These are phyloP conservation scores for Balansia obtecta DNA, from an alignment of 2,329 filamentous ascomycete genomes.

Conservation along the genomic window DNA sequence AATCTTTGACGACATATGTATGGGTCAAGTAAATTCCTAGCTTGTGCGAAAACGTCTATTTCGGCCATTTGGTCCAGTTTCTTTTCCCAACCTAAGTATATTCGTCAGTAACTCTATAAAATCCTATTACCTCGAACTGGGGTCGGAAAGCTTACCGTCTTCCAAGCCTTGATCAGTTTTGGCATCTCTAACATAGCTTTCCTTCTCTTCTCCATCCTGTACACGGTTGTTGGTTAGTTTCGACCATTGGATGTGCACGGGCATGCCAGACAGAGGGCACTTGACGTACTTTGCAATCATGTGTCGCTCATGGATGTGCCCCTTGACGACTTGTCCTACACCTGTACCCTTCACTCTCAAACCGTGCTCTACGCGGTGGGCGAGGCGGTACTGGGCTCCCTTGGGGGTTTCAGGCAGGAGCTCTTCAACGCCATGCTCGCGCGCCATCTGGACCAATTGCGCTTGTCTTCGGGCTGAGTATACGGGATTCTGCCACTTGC, in stretches of 20 bases:
- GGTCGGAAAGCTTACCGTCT: conserved; percentile 52
- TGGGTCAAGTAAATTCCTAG: background rate
- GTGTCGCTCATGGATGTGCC: conserved; percentile 82
- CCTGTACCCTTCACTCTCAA: conserved; percentile 85
- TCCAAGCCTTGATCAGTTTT: conserved; percentile 82
- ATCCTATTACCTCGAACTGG: background rate
- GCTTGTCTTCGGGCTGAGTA: conserved; percentile 82
- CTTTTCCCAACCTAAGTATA: conserved; percentile 35
- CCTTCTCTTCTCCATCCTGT: conserved; percentile 73
- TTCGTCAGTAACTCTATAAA: conserved; percentile 18
- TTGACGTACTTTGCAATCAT: conserved; percentile 56
- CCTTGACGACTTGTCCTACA: conserved; percentile 87
- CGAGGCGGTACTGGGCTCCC: conserved; percentile 57
- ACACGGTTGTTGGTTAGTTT: conserved; percentile 6
- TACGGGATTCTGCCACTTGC: conserved; percentile 70
- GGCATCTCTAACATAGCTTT: conserved; percentile 94
- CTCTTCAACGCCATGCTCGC: conserved; percentile 66
- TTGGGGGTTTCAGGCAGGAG: conserved; percentile 68
- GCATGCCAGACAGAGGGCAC: background rate
- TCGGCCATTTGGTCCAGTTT: conserved; percentile 46
- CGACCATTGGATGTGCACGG: background rate
- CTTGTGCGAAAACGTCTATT: conserved; percentile 23
- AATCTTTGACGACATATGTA: background rate
- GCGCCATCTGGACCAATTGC: conserved; percentile 77
- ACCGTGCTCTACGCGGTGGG: conserved; percentile 64